Evolutionary conservation across 805 yeast genomes (phyloP), one percentile per base, ranked within the genome.

Genomic region (Suhomyces sp.): DNA sequence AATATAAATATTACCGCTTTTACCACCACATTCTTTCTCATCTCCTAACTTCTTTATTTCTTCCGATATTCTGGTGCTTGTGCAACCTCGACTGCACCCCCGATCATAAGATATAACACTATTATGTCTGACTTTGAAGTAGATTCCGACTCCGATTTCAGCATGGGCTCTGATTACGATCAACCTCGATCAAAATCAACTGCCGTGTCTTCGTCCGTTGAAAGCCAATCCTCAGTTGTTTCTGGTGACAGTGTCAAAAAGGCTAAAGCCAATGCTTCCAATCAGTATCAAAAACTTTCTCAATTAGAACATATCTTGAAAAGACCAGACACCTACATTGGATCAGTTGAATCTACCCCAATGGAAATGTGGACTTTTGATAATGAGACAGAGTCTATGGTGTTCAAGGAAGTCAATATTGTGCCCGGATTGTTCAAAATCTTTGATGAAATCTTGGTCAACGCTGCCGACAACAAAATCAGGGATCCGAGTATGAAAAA

Each of bases 401-500:
- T 62, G 27, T 69, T 53, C 53, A 84, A 81, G 44, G 86, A 80
- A 44, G 96, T 94, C 24, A 81, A 77, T 44, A 87, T 92, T 57
- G 98, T 94, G 9, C 99, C 99, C 2, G 99, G 98, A 46, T 73
- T 94, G 55, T 93, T 90, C 73, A 94, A 94, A 72, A 93, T 94
- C 51, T 94, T 94, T 66, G 99, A 94, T 69, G 99, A 94, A 72
- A 92, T 94, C 53, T 75, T 94, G 55, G 99, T 94, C 49, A 94
- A 94, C 68, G 98, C 99, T 5, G 99, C 99, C 12, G 99, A 94
- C 71, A 94, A 94, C 76, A 94, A 94, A 73, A 93, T 93, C 54
- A 83, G 98, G 60, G 99, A 94, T 66, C 90, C 97, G 1, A 59
- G 80, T 8, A 94, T 94, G 99, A 87, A 84, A 59, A 83, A 80